Percentiles rank a stretch among this genome's conserved stretches.
Evolutionary conservation across 441 rosid species (phyloP).

Genomic region (Erodium texanum): DNA sequence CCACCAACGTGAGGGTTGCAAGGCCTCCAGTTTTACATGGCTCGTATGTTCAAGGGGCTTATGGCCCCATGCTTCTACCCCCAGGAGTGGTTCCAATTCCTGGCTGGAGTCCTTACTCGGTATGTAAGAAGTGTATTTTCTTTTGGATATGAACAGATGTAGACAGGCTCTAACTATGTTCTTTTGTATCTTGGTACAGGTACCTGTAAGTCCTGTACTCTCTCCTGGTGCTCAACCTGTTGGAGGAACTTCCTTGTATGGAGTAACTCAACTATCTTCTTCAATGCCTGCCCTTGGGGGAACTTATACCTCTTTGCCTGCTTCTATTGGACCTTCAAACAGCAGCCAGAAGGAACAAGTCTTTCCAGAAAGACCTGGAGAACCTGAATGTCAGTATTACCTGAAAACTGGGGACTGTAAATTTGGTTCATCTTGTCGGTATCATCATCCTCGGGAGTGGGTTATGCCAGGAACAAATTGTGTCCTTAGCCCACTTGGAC

Average conservation of each 20-base stretch:
- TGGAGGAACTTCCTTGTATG: slow-evolving; percentile 5
- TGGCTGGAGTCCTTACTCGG: slow-evolving; percentile 78
- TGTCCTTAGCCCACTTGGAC: slow-evolving; percentile 21
- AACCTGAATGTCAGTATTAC: slow-evolving; percentile 23
- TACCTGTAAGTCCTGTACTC: slow-evolving; percentile 42
- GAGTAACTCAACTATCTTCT: slow-evolving; percentile 44
- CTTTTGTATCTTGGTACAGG: not conserved
- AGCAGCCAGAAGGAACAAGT: slow-evolving; percentile 5
- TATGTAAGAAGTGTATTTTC: slow-evolving; percentile 16
- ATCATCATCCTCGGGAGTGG: slow-evolving; percentile 23
- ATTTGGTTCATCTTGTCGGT: slow-evolving; percentile 23
- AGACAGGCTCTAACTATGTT: not conserved
- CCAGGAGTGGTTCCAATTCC: slow-evolving; percentile 63
- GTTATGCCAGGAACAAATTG: slow-evolving; percentile 13
- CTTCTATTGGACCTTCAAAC: slow-evolving; percentile 13
- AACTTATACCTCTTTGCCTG: slow-evolving; percentile 1
- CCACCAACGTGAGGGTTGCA: slow-evolving; percentile 27
- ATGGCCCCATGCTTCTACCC: slow-evolving; percentile 62
- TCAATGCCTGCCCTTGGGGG: slow-evolving; percentile 21
- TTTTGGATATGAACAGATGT: not conserved
- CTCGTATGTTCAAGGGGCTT: slow-evolving; percentile 62
- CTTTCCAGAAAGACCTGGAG: slow-evolving; percentile 24
- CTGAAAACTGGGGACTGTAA: slow-evolving; percentile 24
- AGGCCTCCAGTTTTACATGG: slow-evolving; percentile 66
- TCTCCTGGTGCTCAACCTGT: slow-evolving; percentile 26